phyloP scores from a whole-genome alignment of 2,329 filamentous ascomycete genomes.

The Ophiostoma fasciatum region DNA sequence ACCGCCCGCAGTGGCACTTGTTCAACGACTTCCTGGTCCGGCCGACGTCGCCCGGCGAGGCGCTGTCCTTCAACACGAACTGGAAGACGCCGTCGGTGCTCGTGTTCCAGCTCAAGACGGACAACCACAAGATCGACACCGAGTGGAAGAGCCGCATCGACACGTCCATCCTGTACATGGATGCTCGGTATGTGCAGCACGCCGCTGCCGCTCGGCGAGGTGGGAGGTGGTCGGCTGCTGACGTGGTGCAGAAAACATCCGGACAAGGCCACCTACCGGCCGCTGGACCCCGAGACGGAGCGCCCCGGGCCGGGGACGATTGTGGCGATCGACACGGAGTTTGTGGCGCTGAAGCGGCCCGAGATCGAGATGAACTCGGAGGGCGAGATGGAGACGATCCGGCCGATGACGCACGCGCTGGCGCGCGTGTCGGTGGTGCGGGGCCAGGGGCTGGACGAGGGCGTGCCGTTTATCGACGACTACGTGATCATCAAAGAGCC shows the following conservation, averaged over 20 bases:
- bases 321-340: slow-evolving; percentile 88
- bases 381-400: slow-evolving; percentile 79
- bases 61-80: slow-evolving; percentile 70
- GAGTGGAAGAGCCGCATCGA: slow-evolving; percentile 78
- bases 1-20: slow-evolving; percentile 71
- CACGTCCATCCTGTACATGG: slow-evolving; percentile 68
- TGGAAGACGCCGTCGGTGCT: slow-evolving; percentile 92
- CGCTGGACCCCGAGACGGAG: slow-evolving; percentile 45
- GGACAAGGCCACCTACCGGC: slow-evolving; percentile 40
- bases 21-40: slow-evolving; percentile 96
- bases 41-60: slow-evolving; percentile 59
- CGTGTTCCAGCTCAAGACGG: slow-evolving; percentile 68
- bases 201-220: too few relatives aligned
- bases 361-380: slow-evolving; percentile 96
- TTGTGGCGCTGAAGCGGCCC: slow-evolving; percentile 81
- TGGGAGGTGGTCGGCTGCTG: slow-evolving; percentile 10
- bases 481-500: slow-evolving; percentile 86
- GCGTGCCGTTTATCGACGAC: slow-evolving; percentile 86
- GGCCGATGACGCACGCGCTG: slow-evolving; percentile 78
- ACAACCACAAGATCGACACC: slow-evolving; percentile 69
- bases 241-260: slow-evolving; percentile 7
- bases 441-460: slow-evolving; percentile 62
- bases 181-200: slow-evolving; percentile 45
- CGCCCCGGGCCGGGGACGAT: slow-evolving; percentile 56
- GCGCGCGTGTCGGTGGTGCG: slow-evolving; percentile 87